Percentiles rank a stretch among this genome's conserved stretches.
phyloP scores from a whole-genome alignment of 768 basidiomycete species.

The Lepiota venenata region DNA sequence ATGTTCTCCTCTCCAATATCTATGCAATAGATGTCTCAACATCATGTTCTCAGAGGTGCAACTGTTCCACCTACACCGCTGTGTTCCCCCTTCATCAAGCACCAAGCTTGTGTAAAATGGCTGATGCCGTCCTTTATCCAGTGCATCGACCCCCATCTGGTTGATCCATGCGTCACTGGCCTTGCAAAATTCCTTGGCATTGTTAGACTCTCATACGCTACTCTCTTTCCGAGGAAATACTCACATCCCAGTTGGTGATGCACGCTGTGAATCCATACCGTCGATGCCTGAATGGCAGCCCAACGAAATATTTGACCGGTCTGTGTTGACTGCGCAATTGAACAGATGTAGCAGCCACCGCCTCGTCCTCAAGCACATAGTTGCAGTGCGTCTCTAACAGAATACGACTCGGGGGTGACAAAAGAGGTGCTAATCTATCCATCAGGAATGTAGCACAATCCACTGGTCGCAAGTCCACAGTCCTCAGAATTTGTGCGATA shows the following conservation, averaged over 20 bases:
- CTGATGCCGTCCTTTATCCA: conserved; percentile 39
- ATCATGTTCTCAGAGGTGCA: neutral
- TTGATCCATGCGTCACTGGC: conserved; percentile 40
- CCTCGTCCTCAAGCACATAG: conserved; percentile 27
- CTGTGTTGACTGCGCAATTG: neutral
- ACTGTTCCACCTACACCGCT: conserved; percentile 30
- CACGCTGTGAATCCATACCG: conserved; percentile 38
- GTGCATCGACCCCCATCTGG: conserved; percentile 37
- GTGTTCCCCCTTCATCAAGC: conserved; percentile 24
- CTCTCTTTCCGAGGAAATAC: conserved; percentile 6
- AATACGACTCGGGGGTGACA: conserved; percentile 20
- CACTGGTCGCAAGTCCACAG: conserved; percentile 33
- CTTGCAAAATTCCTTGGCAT: conserved; percentile 24
- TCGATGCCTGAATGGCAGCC: conserved; percentile 42
- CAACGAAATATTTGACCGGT: conserved; percentile 41
- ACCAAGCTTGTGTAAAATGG: conserved; percentile 45
- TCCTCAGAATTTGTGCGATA: conserved; percentile 28
- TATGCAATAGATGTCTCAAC: conserved; percentile 8
- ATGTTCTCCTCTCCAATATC: conserved; percentile 36
- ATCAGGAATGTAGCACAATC: conserved; percentile 40
- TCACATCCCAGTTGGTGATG: conserved; percentile 49
- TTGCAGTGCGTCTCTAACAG: conserved; percentile 28
- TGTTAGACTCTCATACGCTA: conserved; percentile 13
- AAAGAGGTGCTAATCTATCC: conserved; percentile 31
- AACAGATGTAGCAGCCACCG: conserved; percentile 16